These are phyloP conservation scores for Colletotrichum cordylinicola DNA, from an alignment of 2,329 filamentous ascomycete genomes.

Conservation along the genomic window DNA sequence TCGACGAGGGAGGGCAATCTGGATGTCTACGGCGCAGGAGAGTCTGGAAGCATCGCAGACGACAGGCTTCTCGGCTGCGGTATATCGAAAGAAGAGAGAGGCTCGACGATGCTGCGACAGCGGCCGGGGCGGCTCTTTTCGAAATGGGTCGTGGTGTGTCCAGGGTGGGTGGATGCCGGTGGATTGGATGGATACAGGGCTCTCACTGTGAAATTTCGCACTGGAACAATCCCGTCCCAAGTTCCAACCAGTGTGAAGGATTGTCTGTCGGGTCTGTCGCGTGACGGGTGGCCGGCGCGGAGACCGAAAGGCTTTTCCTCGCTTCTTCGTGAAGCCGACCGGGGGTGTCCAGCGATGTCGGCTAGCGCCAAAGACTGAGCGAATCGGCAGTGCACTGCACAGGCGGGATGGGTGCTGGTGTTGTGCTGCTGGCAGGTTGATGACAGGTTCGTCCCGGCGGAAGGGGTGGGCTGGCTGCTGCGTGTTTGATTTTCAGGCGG, in stretches of 20 bases:
- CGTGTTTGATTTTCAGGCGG: neutral
- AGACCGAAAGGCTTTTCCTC: neutral
- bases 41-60: neutral
- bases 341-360: neutral
- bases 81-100: neutral
- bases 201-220: neutral
- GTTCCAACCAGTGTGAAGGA: neutral
- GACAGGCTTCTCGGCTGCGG: neutral
- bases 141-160: neutral
- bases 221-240: neutral
- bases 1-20: neutral
- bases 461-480: neutral
- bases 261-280: neutral
- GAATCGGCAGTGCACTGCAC: neutral
- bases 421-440: neutral
- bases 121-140: neutral
- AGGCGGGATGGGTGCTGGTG: neutral
- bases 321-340: neutral
- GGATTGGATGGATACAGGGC: neutral
- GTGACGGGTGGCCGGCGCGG: neutral
- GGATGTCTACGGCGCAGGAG: neutral
- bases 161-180: neutral
- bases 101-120: neutral
- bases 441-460: neutral
- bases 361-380: neutral